A percentile compares a stretch with the other conserved stretches of the same genome.
These are phyloP conservation scores for Talaromyces sp. DNA, from an alignment of 2,329 filamentous ascomycete species.

Conservation along the genomic window DNA sequence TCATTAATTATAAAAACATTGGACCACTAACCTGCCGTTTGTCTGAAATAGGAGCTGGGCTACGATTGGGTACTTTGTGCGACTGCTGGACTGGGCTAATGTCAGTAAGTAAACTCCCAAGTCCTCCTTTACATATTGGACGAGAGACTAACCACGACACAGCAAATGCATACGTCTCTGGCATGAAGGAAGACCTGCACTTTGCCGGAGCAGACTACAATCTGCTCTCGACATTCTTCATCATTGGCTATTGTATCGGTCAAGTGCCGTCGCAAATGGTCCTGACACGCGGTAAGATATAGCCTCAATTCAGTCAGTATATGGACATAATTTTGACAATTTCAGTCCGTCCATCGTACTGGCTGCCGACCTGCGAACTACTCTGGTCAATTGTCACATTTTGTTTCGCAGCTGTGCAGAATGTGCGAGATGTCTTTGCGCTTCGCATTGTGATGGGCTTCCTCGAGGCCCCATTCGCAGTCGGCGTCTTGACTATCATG, in stretches of 20 bases:
- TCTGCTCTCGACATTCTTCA: slow-evolving; percentile 17
- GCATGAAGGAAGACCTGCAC: slow-evolving; percentile 17
- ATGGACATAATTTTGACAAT: not conserved
- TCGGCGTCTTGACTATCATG: slow-evolving; percentile 24
- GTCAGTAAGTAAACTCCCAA: slow-evolving; percentile 16
- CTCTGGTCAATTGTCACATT: slow-evolving; percentile 24
- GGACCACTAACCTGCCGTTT: not conserved
- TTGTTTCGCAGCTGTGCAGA: slow-evolving; percentile 25
- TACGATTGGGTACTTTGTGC: slow-evolving; percentile 18
- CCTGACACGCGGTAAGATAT: slow-evolving; percentile 12
- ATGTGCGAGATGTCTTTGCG: slow-evolving; percentile 23
- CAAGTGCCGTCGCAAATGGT: slow-evolving; percentile 17
- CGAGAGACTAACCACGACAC: not conserved
- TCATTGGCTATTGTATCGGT: slow-evolving; percentile 16
- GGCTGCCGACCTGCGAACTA: slow-evolving; percentile 22
- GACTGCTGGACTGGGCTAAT: slow-evolving; percentile 18
- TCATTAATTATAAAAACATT: not conserved
- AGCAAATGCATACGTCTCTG: slow-evolving; percentile 18
- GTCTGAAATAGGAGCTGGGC: slow-evolving; percentile 17
- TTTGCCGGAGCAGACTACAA: slow-evolving; percentile 17
- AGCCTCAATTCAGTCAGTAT: not conserved
- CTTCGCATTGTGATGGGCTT: slow-evolving; percentile 24
- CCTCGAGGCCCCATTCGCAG: slow-evolving; percentile 21
- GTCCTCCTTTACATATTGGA: not conserved
- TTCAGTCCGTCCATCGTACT: slow-evolving; percentile 21